Base-by-base conservation (phyloP, 106 monocot species). In the Iris macrosiphon region DNA sequence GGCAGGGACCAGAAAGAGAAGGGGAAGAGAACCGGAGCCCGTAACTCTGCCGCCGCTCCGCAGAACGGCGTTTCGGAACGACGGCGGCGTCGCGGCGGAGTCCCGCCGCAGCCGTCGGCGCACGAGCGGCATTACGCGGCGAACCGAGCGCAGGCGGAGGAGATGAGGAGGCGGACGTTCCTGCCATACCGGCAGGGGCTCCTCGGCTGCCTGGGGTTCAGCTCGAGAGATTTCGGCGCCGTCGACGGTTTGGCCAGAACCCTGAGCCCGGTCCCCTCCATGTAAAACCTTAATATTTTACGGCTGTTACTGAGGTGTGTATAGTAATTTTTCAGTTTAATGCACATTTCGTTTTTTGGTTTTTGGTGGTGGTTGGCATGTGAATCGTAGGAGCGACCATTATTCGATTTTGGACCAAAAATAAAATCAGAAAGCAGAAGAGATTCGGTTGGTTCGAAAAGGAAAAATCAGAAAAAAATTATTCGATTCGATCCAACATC, bases 101-200 rank as follows among this genome's bases (percentile, higher is more conserved):
- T 2, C 56, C 78, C 26, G 7, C 65, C 80, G 63, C 62, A n/a
- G 16, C 70, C 66, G 19, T 81, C 95, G 34, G 50, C 96, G 19
- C 89, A 90, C 77, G 96, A 90, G 77, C 49, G 77, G 72, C 90
- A 70, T 31, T 96, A 96, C 86, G 75, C 85, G 22, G 66, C 74
- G 61, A 96, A 96, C 63, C 69, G 96, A 8, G 96, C 89, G 41
- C 86, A 86, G 69, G 73, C 90, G 26, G 96, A 96, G 72, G 96
- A 90, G 76, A 79, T 90, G 89, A 48, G 80, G 66, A 76, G 73
- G 75, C 74, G 74, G 51, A 96, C 96, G 2, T 96, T 86, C 68
- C 70, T 96, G 2, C 96, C 96, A 1, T 96, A 96, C 70, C 67
- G 90, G 33, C 96, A 90, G 60, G 96, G 96, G 10, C 70, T 96